Base-by-base conservation (phyloP, 1,139 yeast species). In the Geotrichum siamense region DNA sequence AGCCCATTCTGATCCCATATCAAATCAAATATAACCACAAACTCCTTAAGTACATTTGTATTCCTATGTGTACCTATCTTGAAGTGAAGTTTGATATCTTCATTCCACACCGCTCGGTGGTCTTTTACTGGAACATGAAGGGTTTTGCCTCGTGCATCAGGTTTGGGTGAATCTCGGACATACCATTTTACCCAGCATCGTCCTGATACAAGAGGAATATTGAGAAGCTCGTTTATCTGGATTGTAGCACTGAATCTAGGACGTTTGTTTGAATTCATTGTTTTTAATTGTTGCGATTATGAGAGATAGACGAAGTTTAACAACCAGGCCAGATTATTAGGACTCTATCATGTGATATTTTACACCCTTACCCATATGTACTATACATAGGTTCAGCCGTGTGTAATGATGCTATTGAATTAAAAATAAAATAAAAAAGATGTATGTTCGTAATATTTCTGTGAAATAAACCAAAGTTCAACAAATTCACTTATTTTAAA, bases 131-230 rank as follows among this genome's bases (percentile, higher is more conserved):
- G 64, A 3, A 63, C 69, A 34, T 64, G 64, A 3, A 63, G 67
- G 3, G 78, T 72, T 13, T 68, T 65, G 26, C 75, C 76, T 44
- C 72, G 61, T 19, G 71, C 55, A 41, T 67, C 64, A 31, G 72
- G 60, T 34, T 65, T 54, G 29, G 71, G 52, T 31, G 72, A 55
- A 46, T 74, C 78, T 41, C 65, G 65, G 22, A 76, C 57, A 41
- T 63, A 64, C 81, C 81, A 76, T 47, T 79, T 78, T 22, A 86
- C 75, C 53, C 64, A 79, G 54, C 91, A 79, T 35, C 68, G 61
- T 0, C 95, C 94, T 2, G 77, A 69, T 2, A 82, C 73, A 53
- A 84, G 86, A 0, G 97, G 97, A 30, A 89, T 76, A 57, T 89
- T 89, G 25, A 80, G 72, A 41, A 89, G 68, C 53, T 84, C 94